Base-by-base conservation (phyloP, 169 alveolate species). In the Ichthyophthirius multifiliis region DNA sequence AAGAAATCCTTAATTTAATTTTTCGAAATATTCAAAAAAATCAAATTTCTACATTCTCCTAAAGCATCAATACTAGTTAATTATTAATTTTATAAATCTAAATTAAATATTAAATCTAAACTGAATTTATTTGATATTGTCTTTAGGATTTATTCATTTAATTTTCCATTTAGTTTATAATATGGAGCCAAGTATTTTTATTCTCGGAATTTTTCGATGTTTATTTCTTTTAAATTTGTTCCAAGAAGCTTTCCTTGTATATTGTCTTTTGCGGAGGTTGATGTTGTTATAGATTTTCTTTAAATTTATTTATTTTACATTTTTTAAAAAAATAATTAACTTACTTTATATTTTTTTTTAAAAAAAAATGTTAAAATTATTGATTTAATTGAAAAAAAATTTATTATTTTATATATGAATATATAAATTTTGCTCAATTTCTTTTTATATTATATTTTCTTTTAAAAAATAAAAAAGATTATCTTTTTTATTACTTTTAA, bases 211-310 rank as follows among this genome's bases (percentile, higher is more conserved):
- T 55, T 55, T 55, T 55, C 71, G 6, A 55, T 39, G 31, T 55
- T 55, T 10, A 55, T 55, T 7, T 55, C 71, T 27, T 55, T 55
- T 39, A 55, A 34, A 55, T 55, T 55, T 55, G 71, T 55, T 4
- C 71, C 71, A 27, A 55, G 31, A 27, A 55, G 16, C 71, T 55
- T 55, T 55, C 71, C 71, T 23, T 55, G 31, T 4, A 55, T 55
- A 55, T 55, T 55, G 18, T 55, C 71, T 55, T 39, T 55, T n/a
- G n/a, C n/a, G n/a, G n/a, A n/a, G 13, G 71, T 55, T 20, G 71
- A 27, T 1, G 71, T 55, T 10, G 71, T 55, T 27, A 55, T 55
- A 27, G 71, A 55, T 27, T 55, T 55, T 55, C 71, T 55, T 23
- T 55, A 27, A 55, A 39, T 13, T 7, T 55, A 55, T 3, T n/a